phyloP scores from a whole-genome alignment of 805 yeast species.

The Zygoascus biomembranicola region DNA sequence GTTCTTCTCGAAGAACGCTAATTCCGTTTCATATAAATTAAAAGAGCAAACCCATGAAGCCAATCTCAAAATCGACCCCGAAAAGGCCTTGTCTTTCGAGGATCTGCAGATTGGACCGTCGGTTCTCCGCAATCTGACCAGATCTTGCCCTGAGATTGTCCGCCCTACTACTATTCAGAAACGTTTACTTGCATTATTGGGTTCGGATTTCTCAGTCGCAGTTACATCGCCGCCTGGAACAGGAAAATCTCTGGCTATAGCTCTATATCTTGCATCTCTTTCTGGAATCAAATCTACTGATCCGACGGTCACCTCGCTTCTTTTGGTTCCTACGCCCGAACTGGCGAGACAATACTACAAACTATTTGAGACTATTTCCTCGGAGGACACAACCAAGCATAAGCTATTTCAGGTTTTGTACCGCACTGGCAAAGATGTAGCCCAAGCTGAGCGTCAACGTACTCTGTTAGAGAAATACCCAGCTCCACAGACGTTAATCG shows the following conservation, averaged over 20 bases:
- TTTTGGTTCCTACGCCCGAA: slow-evolving; percentile 29
- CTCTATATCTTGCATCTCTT: slow-evolving; percentile 20
- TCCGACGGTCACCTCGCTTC: slow-evolving; percentile 18
- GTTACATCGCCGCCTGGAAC: slow-evolving; percentile 26
- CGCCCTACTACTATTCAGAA: slow-evolving; percentile 24
- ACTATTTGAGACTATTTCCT: not conserved
- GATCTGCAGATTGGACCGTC: slow-evolving; percentile 15
- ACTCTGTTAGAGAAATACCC: slow-evolving; percentile 14
- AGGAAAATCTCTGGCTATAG: slow-evolving; percentile 29
- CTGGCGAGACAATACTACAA: slow-evolving; percentile 27
- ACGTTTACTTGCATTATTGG: slow-evolving; percentile 22
- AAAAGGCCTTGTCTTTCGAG: slow-evolving; percentile 13
- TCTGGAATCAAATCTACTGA: slow-evolving; percentile 1
- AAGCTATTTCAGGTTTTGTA: slow-evolving; percentile 21
- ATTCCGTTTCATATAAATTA: not conserved
- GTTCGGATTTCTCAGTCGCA: slow-evolving; percentile 24
- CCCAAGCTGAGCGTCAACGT: slow-evolving; percentile 20
- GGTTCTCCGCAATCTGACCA: slow-evolving; percentile 7
- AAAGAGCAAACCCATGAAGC: not conserved
- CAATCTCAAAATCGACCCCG: slow-evolving; percentile 20
- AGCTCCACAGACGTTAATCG: slow-evolving; percentile 40
- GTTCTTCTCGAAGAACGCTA: not conserved
- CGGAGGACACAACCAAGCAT: not conserved
- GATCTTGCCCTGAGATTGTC: slow-evolving; percentile 7
- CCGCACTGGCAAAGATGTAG: slow-evolving; percentile 18